Evolutionary conservation across 2,329 filamentous ascomycete genomes (phyloP).

Genomic region (Tolypocladium tundrense): DNA sequence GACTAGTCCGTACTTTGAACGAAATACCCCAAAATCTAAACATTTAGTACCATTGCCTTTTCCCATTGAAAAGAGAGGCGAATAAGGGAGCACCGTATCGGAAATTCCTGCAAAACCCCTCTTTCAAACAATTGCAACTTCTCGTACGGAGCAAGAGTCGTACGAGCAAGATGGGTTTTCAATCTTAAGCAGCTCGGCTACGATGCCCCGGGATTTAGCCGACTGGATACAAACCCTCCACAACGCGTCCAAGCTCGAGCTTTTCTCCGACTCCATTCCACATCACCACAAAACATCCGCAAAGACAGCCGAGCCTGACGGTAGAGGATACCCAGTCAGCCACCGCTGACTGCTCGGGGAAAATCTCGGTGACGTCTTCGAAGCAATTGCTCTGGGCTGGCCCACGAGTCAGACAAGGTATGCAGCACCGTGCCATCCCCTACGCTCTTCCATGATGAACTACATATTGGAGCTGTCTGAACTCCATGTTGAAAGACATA

Average conservation of each 20-base stretch:
- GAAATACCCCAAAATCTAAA: too few species aligned
- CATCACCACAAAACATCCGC: not conserved
- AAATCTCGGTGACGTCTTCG: not conserved
- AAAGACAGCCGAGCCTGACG: not conserved
- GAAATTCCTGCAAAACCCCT: too few species aligned
- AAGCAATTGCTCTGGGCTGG: not conserved
- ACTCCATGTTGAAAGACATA: slow-evolving; percentile 50
- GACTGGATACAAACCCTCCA: not conserved
- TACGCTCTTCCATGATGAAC: slow-evolving; percentile 30
- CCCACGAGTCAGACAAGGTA: slow-evolving; percentile 10
- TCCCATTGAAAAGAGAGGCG: too few species aligned
- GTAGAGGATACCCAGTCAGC: not conserved
- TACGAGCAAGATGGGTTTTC: too few species aligned
- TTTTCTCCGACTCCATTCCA: not conserved
- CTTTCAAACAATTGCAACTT: too few species aligned
- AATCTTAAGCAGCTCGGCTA: not conserved
- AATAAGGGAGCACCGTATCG: too few species aligned
- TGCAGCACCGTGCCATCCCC: not conserved
- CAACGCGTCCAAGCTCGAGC: not conserved
- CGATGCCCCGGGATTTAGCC: not conserved
- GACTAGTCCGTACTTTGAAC: too few species aligned
- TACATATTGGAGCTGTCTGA: slow-evolving; percentile 72
- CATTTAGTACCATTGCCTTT: too few species aligned
- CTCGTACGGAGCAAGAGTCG: too few species aligned
- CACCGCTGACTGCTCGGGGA: not conserved